Base-by-base conservation (phyloP, 2,329 filamentous ascomycete species). In the Aspergillus amoenus region DNA sequence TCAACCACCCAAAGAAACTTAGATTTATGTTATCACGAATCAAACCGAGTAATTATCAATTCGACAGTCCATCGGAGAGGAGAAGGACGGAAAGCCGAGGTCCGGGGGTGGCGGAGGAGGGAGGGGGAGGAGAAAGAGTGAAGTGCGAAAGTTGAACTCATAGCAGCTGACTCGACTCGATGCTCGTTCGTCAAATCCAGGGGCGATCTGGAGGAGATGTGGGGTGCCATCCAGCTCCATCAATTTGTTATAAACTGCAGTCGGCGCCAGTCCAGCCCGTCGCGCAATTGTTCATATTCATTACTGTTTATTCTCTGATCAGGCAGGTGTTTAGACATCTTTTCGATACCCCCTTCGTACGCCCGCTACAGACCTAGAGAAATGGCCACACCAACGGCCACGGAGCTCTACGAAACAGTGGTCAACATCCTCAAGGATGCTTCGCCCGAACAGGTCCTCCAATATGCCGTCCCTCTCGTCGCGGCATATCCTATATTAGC, bases 401-500 rank as follows among this genome's bases (percentile, higher is more conserved):
- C 22, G 22, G 42, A 27, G 4, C 11, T 56, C 9, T 45, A 46
- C 30, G 8, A 51, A 40, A 30, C 37, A 7, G 22, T 50, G 11
- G 43, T 18, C 30, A 51, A 42, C 27, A 34, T 51, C n/a, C 15
- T 55, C 17, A 45, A 39, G 22, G 47, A 48, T 21, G 43, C 43
- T 6, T 32, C 56, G 4, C 59, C 60, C n/a, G 59, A 60, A 24
- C 57, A 64, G 45, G 49, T 69, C 40, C 44, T 68, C 17, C 61
- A 64, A 17, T 72, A 66, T 52, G 52, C 59, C 22, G n/a, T 67
- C 6, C 56, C 62, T 3, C 42, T 67, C 1, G 27, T 70, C 2
- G 18, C 68, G 5, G 64, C 64, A 18, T 73, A 71, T 57, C 68
- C 68, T 1, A 50, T 69, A 12, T 44, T 74, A 17, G 63, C 66